Percentiles rank a stretch among this genome's conserved stretches.
These are phyloP conservation scores for Castanea mollissima DNA, from an alignment of 306 rosid genomes.

Conservation along the genomic window DNA sequence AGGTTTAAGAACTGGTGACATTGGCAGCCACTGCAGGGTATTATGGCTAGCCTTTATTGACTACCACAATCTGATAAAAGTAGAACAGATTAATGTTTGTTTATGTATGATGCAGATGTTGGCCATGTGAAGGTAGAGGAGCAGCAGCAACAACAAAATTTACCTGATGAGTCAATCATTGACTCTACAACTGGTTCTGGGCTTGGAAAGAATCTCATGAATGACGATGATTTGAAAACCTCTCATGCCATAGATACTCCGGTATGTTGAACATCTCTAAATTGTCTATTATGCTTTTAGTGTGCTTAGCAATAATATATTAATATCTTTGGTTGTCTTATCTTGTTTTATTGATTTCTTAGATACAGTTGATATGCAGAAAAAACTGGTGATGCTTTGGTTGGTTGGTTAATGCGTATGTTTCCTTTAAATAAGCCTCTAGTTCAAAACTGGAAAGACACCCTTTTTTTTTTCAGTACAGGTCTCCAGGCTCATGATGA, in stretches of 20 bases:
- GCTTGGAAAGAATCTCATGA: slow-evolving; percentile 66
- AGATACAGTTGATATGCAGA: background rate
- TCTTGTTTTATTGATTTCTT: background rate
- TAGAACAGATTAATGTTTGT: background rate
- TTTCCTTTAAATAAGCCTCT: too few species aligned
- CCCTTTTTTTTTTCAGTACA: background rate
- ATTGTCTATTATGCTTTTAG: slow-evolving; percentile 1
- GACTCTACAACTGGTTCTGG: slow-evolving; percentile 62
- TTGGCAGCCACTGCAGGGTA: background rate
- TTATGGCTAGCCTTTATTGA: background rate
- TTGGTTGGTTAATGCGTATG: background rate
- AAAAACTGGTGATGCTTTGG: background rate
- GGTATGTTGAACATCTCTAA: slow-evolving; percentile 44
- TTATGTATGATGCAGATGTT: slow-evolving; percentile 56
- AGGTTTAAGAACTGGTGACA: background rate
- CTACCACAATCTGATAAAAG: background rate
- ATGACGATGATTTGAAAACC: slow-evolving; percentile 82
- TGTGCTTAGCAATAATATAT: background rate
- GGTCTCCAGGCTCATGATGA: background rate
- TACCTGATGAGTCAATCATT: slow-evolving; percentile 57
- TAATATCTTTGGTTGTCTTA: background rate
- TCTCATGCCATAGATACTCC: slow-evolving; percentile 58
- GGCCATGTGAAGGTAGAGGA: slow-evolving; percentile 66
- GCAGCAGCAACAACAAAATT: slow-evolving; percentile 64
- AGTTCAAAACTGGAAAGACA: background rate